Base-by-base conservation (phyloP, 805 yeast species). In the Suhomyces xylopsoci region DNA sequence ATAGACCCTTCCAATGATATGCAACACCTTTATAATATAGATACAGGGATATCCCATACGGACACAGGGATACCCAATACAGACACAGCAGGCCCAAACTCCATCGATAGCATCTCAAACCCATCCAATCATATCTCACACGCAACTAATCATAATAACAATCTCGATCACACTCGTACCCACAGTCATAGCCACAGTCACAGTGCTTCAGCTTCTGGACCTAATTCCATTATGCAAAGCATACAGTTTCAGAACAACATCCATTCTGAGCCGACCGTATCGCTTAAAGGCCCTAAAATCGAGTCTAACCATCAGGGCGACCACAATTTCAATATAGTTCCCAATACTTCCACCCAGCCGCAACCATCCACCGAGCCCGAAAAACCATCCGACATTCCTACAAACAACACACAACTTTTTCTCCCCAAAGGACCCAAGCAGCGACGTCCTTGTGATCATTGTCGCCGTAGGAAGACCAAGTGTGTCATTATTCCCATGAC, bases 371-470 rank as follows among this genome's bases (percentile, higher is more conserved):
- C n/a, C 24, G 24, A 38, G 17, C 20, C 42, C 24, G 42, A 10
- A 9, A 38, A 32, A 32, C 17, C 36, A 32, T 32, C 36, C 6
- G 36, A 38, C 7, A 8, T 17, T 38, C 24, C 42, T 19, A 32
- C n/a, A 12, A 17, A 36, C 20, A 36, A 17, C 41, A 38, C 17
- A n/a, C 20, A 38, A 6, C 10, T 24, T 6, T 38, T 10, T 10
- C 26, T 24, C 9, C 7, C 42, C 2, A 48, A 50, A 22, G 30
- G 34, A 40, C 10, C 76, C 5, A 80, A 79, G 52, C 81, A 77
- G 57, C 69, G 81, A 20, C 71, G 83, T 34, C 93, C 96, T 0
- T 91, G 97, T 64, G 96, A 89, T 63, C 90, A 85, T 59, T 92
- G 97, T 67, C 77, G 96, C 42, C 74, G 91, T 53, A 77, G 92